Evolutionary conservation across 1,284 basidiomycete genomes (phyloP).

Genomic region (Pseudozyma pruni): DNA sequence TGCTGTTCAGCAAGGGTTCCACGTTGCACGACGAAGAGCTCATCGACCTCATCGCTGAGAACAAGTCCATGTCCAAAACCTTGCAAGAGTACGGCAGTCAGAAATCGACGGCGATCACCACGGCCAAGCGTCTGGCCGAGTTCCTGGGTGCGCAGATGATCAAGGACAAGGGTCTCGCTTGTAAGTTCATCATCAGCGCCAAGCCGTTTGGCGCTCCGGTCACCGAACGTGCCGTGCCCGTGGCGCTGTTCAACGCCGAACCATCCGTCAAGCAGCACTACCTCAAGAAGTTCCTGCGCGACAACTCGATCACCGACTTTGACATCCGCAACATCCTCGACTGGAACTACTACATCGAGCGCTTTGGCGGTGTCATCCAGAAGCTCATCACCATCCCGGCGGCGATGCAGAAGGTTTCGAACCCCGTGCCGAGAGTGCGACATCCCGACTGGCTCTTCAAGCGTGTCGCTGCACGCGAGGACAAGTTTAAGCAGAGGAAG

Average conservation of each 20-base stretch:
- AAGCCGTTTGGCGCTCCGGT: conserved; percentile 93
- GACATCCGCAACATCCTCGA: conserved; percentile 94
- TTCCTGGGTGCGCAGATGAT: conserved; percentile 99
- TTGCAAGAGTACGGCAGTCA: conserved; percentile 94
- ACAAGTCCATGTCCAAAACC: conserved; percentile 97
- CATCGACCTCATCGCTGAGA: conserved; percentile 97
- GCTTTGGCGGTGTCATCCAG: conserved; percentile 96
- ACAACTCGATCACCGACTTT: conserved; percentile 86
- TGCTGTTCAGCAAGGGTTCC: conserved; percentile 86
- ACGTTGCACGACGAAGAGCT: conserved; percentile 89
- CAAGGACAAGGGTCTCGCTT: conserved; percentile 98
- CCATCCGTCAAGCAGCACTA: conserved; percentile 88
- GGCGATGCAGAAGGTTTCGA: conserved; percentile 95
- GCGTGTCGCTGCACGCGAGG: conserved; percentile 85
- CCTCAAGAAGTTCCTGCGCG: conserved; percentile 95
- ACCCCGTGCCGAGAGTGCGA: conserved; percentile 92
- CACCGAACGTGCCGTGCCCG: conserved; percentile 94
- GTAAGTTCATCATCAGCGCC: conserved; percentile 98
- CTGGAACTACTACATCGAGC: conserved; percentile 98
- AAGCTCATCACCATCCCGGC: conserved; percentile 99
- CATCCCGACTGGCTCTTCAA: conserved; percentile 98
- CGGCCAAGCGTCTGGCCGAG: conserved; percentile 92
- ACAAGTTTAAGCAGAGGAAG: conserved; percentile 98
- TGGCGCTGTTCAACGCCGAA: conserved; percentile 99
- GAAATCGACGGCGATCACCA: conserved; percentile 98